These are phyloP conservation scores for Golubevia pallescens DNA, from an alignment of 1,284 basidiomycete species.

Conservation along the genomic window DNA sequence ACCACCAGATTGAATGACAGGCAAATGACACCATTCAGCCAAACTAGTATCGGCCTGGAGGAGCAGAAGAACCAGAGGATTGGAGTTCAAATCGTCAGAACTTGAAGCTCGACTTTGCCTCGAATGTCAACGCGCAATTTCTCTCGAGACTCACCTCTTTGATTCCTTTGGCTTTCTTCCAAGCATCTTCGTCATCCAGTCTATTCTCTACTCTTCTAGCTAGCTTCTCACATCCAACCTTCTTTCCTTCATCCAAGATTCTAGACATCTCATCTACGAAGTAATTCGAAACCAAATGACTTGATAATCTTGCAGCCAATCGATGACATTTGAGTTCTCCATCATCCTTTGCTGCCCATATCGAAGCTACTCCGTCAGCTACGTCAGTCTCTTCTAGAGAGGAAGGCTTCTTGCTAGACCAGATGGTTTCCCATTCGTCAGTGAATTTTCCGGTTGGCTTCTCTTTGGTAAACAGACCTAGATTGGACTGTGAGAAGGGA, in stretches of 20 bases:
- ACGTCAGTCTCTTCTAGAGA: slow-evolving; percentile 79
- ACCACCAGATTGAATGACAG: slow-evolving; percentile 92
- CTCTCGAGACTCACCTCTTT: slow-evolving; percentile 18
- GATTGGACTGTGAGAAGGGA: slow-evolving; percentile 21
- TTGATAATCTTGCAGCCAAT: slow-evolving; percentile 78
- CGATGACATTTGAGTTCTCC: slow-evolving; percentile 71
- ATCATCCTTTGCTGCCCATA: slow-evolving; percentile 86
- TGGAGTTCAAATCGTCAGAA: too few relatives aligned
- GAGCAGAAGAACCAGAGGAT: slow-evolving; percentile 11
- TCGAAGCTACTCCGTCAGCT: slow-evolving; percentile 74
- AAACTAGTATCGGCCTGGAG: slow-evolving; percentile 80
- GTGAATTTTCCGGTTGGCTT: slow-evolving; percentile 78
- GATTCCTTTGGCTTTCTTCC: slow-evolving; percentile 71
- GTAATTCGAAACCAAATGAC: slow-evolving; percentile 83
- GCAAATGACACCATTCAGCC: slow-evolving; percentile 91
- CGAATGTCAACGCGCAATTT: too few relatives aligned
- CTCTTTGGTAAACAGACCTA: slow-evolving; percentile 79
- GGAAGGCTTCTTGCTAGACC: neutral
- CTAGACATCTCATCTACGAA: slow-evolving; percentile 86
- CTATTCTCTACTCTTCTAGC: slow-evolving; percentile 82
- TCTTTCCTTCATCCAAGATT: slow-evolving; percentile 87
- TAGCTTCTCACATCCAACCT: slow-evolving; percentile 85
- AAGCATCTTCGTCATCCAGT: slow-evolving; percentile 76
- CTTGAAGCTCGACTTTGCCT: too few relatives aligned
- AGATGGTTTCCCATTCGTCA: slow-evolving; percentile 75